phyloP scores from a whole-genome alignment of 495 filamentous ascomycete genomes.

The Penicillium canescens region DNA sequence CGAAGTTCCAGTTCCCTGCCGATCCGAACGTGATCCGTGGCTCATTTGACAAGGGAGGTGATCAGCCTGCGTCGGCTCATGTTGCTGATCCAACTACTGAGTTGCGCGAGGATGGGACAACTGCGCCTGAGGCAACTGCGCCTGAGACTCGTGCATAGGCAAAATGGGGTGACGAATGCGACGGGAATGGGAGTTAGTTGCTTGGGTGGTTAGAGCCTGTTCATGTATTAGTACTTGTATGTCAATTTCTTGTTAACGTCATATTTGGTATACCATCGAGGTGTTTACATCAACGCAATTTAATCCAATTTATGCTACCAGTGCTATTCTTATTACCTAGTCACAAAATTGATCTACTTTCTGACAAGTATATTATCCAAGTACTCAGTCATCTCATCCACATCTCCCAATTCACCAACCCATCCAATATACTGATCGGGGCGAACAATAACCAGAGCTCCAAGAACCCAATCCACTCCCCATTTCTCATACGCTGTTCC shows the following conservation, averaged over 20 bases:
- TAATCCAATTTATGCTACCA: background rate
- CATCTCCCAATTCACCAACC: conserved; percentile 57
- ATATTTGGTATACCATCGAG: too few relatives aligned
- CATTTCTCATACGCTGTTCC: conserved; percentile 63
- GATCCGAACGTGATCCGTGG: conserved; percentile 20
- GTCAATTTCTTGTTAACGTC: too few relatives aligned
- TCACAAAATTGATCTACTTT: background rate
- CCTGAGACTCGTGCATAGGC: background rate
- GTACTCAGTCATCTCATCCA: conserved; percentile 38
- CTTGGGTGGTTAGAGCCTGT: too few relatives aligned
- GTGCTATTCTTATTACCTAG: background rate
- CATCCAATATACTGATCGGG: conserved; percentile 68
- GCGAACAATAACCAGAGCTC: conserved; percentile 56
- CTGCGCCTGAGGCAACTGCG: conserved; percentile 1
- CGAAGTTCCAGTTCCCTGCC: conserved; percentile 44
- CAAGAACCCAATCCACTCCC: conserved; percentile 58
- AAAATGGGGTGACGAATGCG: background rate
- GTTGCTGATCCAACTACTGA: conserved; percentile 12
- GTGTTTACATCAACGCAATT: too few relatives aligned
- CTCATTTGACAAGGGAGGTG: conserved; percentile 21
- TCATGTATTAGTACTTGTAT: background rate
- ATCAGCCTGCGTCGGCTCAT: conserved; percentile 16
- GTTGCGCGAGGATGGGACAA: conserved; percentile 10
- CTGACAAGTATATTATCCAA: conserved; percentile 27
- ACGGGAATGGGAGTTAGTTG: too few relatives aligned